Conservation (phyloP, 345 rosid species). For the Lepidium africanum region DNA sequence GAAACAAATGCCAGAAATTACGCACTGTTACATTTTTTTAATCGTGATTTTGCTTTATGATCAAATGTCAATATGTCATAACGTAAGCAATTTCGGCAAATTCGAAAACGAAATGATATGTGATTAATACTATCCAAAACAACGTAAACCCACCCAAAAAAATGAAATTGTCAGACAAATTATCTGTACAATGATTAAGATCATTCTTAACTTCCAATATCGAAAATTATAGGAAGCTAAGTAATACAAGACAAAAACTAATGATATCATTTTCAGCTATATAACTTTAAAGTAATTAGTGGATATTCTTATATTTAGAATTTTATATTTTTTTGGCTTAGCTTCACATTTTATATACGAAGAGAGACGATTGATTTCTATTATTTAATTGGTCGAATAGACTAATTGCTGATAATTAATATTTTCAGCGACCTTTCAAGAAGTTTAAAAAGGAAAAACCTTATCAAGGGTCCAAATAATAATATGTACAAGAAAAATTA, state of each 20-base stretch:
- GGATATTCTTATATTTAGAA: not conserved
- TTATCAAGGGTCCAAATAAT: not conserved
- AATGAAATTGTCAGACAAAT: not conserved
- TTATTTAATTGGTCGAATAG: not conserved
- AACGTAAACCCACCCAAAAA: not conserved
- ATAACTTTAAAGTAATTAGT: not conserved
- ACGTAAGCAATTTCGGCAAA: conserved; percentile 21
- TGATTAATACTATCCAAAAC: not conserved
- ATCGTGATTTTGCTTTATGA: conserved; percentile 3
- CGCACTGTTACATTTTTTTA: conserved; percentile 12
- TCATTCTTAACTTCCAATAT: not conserved
- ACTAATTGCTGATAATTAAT: not conserved
- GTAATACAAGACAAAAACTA: not conserved
- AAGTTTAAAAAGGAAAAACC: not conserved
- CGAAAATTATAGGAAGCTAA: not conserved
- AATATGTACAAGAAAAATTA: not conserved
- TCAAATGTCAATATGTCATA: not conserved
- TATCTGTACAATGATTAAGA: not conserved
- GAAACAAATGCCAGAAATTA: conserved; percentile 25
- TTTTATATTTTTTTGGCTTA: not conserved
- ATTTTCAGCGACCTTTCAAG: not conserved
- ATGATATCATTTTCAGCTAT: not conserved
- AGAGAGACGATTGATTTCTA: not conserved
- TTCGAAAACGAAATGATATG: not conserved
- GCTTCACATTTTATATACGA: not conserved